These are phyloP conservation scores for Trametes villosa DNA, from an alignment of 768 basidiomycete genomes.

Conservation along the genomic window DNA sequence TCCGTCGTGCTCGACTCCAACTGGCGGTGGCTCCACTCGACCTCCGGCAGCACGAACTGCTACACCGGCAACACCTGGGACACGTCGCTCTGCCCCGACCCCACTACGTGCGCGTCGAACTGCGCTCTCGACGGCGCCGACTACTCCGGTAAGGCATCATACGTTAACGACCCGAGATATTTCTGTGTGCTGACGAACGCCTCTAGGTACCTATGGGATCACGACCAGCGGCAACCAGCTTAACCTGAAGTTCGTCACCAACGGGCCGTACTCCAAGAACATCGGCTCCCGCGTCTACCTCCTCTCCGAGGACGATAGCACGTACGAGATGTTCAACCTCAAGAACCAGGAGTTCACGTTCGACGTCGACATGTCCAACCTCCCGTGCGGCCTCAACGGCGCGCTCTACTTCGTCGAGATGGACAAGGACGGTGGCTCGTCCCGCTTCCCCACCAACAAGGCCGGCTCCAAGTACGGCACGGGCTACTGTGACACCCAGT, in stretches of 20 bases:
- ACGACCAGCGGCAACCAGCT: slow-evolving; percentile 37
- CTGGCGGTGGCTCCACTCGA: slow-evolving; percentile 53
- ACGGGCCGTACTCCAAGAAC: slow-evolving; percentile 30
- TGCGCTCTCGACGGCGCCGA: slow-evolving; percentile 41
- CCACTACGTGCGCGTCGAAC: slow-evolving; percentile 48
- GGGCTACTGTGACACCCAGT: slow-evolving; percentile 69
- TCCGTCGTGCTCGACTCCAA: slow-evolving; percentile 55
- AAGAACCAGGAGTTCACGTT: slow-evolving; percentile 61
- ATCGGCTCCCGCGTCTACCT: slow-evolving; percentile 51
- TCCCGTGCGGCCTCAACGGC: slow-evolving; percentile 60
- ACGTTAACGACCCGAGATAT: too few species aligned
- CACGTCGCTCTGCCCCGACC: slow-evolving; percentile 53
- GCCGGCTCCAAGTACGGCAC: slow-evolving; percentile 64
- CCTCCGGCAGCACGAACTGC: slow-evolving; percentile 43
- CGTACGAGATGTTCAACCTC: slow-evolving; percentile 54
- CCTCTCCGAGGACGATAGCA: slow-evolving; percentile 44
- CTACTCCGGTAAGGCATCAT: slow-evolving; percentile 26
- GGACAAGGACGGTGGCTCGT: slow-evolving; percentile 57
- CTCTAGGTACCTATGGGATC: slow-evolving; percentile 37
- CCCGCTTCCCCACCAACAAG: slow-evolving; percentile 55
- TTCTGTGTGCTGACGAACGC: neutral
- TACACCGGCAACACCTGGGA: slow-evolving; percentile 64
- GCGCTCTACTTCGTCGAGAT: slow-evolving; percentile 62
- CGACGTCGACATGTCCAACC: slow-evolving; percentile 60
- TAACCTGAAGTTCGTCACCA: slow-evolving; percentile 39